Evolutionary conservation across 2,329 filamentous ascomycete species (phyloP), one percentile per base, ranked within the genome.

Genomic region (Penicillium sp.): DNA sequence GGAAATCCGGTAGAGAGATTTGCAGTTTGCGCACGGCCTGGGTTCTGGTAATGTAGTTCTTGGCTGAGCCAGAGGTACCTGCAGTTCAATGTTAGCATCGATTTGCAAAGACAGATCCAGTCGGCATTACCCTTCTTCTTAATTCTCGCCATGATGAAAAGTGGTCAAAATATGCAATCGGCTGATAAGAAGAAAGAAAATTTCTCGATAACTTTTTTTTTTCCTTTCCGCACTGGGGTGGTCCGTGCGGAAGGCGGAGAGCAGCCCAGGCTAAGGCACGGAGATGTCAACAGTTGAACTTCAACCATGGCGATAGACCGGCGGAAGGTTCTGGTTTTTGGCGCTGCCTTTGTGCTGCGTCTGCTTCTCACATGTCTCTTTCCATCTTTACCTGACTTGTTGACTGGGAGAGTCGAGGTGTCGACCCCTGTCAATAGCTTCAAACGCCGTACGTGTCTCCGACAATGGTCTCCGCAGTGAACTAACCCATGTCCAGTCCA

Each of bases 21-120:
- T 99, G 94, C 60, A 99, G 87, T 81, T 97, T 99, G 76, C 92
- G 91, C 68, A 99, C 91, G 43, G 94, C 94, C 80, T 97, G 92
- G 40, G 93, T 97, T 75, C 94, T 86, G 54, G 94, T 99, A 67
- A 99, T 92, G 81, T 93, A 99, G 84, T 99, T 99, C 80, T 94
- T 96, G 79, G 92, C 92, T 75, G 91, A 89, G 75, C 94, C 94
- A 73, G 92, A 83, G 74, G 90, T 86, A 72, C 92, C 86, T 88
- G 63, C 34, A 48, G 47, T 38, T 14, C 38, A 56, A 43, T 40
- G 39, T 68, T 45, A 70, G 62, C 50, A 27, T 4, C 36, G 27
- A 52, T 57, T 49, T 24, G 13, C 34, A 24, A 16, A 24, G 10
- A 4, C 4, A 24, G 52, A 27, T 36, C 47, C 7, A n/a, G n/a